Base-by-base conservation (phyloP, 805 yeast species). In the Metschnikowia corniflorae region DNA sequence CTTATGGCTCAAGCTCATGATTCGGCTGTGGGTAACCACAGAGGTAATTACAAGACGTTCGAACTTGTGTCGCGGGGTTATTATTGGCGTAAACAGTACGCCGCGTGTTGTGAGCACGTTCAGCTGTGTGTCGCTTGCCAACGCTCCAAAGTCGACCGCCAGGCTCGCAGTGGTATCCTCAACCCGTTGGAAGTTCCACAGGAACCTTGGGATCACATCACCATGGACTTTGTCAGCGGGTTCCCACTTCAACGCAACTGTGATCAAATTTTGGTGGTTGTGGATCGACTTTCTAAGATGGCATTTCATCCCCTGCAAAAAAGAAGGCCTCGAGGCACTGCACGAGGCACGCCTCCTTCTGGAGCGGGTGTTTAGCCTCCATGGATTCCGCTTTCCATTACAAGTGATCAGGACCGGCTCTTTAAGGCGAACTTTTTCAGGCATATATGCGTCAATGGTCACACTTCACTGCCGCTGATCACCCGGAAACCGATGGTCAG, bases 401-500 rank as follows among this genome's bases (percentile, higher is more conserved):
- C 18, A 6, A 17, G 23, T 17, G 31, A 28, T 16, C 31, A 18
- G n/a, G 31, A 28, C n/a, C 12, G 9, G 9, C 7, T 28, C 7
- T 28, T 28, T 16, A 17, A 6, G 7, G 9, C 12, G 14, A 28
- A 10, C 9, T 17, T 6, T 28, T 13, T 13, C 13, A 18, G 7
- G 31, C 7, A 6, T 16, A 17, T 13, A 17, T 16, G 23, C 3
- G n/a, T 12, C n/a, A n/a, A 4, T 33, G 24, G 19, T 16, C 26
- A 5, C 5, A 6, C 10, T 33, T 33, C 24, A n/a, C 22, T 7
- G 21, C 21, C 7, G 18, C 16, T 7, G 25, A n/a, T 2, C 31
- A 27, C 21, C 37, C 31, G 20, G 22, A 33, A 10, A 33, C 37
- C 2, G 37, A 33, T 17, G 37, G 37, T 7, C 31, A 27, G n/a